phyloP scores from a whole-genome alignment of 177 flowering plant species.

The Vitis hybrid region DNA sequence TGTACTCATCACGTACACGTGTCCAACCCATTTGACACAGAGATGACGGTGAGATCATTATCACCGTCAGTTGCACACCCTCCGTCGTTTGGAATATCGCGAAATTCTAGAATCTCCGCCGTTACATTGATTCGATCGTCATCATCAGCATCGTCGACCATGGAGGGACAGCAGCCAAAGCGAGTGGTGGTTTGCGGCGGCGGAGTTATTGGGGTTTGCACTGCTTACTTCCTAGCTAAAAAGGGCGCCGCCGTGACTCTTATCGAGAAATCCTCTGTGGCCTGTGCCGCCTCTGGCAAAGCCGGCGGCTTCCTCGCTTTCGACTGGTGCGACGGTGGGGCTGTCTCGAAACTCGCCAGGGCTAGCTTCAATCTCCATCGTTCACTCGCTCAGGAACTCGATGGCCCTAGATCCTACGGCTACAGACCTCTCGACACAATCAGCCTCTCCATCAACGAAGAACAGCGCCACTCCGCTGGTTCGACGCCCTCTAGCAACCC shows the following conservation, averaged over 20 bases:
- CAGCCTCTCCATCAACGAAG: conserved; percentile 55
- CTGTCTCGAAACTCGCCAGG: conserved; percentile 69
- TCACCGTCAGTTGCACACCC: neutral
- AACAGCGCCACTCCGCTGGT: conserved; percentile 4
- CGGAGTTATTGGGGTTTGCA: conserved; percentile 90
- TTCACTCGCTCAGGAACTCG: conserved; percentile 65
- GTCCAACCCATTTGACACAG: neutral
- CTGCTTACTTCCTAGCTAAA: conserved; percentile 82
- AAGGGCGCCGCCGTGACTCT: conserved; percentile 74
- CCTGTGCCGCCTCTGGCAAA: conserved; percentile 95
- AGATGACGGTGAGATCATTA: conserved; percentile 9
- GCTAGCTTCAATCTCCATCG: conserved; percentile 94
- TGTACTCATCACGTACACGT: neutral
- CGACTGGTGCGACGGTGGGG: conserved; percentile 90
- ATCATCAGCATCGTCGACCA: conserved; percentile 14
- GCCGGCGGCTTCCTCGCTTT: conserved; percentile 95
- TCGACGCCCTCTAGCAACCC: conserved; percentile 11
- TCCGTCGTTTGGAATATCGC: conserved; percentile 1
- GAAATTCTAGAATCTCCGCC: conserved; percentile 1
- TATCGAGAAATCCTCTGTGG: conserved; percentile 80
- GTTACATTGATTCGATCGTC: conserved; percentile 13
- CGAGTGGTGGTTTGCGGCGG: conserved; percentile 88
- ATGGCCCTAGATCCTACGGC: conserved; percentile 71
- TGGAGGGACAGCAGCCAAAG: conserved; percentile 24
- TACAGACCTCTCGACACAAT: conserved; percentile 74